Conservation (phyloP, 768 basidiomycete genomes). For the Tricholoma hemisulphureum region DNA sequence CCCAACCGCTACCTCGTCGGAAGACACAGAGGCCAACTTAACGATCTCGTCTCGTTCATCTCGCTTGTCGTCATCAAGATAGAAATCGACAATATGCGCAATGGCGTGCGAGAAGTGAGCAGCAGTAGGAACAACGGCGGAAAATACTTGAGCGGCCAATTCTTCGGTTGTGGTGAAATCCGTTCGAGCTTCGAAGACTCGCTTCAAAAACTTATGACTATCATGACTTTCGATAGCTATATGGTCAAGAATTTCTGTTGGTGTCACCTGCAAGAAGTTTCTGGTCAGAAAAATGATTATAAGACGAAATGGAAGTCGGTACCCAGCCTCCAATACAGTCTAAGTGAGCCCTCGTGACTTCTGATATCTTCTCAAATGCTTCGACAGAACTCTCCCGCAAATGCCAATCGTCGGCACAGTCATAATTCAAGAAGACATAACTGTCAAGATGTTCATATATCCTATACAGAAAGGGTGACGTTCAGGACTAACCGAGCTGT, state of each 20-base stretch:
- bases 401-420: constrained; percentile 47
- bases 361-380: constrained; percentile 29
- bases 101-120: constrained; percentile 56
- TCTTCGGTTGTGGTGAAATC: constrained; percentile 29
- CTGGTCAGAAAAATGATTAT: neutral
- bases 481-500: constrained; percentile 44
- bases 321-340: constrained; percentile 24
- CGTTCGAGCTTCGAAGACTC: constrained; percentile 21
- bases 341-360: constrained; percentile 30
- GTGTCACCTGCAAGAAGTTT: neutral
- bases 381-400: constrained; percentile 39
- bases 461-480: neutral
- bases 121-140: constrained; percentile 54
- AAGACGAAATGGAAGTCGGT: constrained; percentile 4
- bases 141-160: constrained; percentile 50
- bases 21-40: constrained; percentile 26
- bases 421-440: constrained; percentile 46
- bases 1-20: constrained; percentile 18
- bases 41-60: constrained; percentile 41
- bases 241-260: constrained; percentile 16
- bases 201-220: constrained; percentile 31
- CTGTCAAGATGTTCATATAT: constrained; percentile 20
- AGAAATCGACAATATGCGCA: constrained; percentile 59
- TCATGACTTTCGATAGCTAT: constrained; percentile 18
- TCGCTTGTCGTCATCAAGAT: constrained; percentile 40